Evolutionary conservation across 1,284 basidiomycete species (phyloP), one percentile per base, ranked within the genome.

Genomic region (Leccinum fuscescens): DNA sequence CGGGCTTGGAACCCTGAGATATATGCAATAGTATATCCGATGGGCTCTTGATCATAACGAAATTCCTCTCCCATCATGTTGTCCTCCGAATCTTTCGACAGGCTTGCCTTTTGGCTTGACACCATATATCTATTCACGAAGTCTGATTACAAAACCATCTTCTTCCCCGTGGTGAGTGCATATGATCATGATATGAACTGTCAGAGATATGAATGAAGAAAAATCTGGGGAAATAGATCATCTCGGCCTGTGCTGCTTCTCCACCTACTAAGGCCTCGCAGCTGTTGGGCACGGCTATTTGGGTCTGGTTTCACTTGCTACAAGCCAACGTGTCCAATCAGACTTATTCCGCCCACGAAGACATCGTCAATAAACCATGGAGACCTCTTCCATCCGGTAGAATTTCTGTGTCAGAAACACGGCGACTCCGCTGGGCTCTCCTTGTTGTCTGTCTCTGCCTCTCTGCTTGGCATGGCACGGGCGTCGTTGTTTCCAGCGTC

Each of bases 231-330:
- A 9, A 35, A 2, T 56, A 80, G 78, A 73, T 72, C 4, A 55
- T 70, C n/a, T 76, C 77, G 24, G 74, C 76, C 1, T 63, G 53
- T 48, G 72, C 70, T 3, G 65, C 74, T 3, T 72, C 77, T 0
- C 73, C 76, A 17, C 50, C 70, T 1, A 52, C 65, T 3, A n/a
- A n/a, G 6, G 17, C 14, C 44, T 52, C 39, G 3, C 56, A 69
- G 61, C 0, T 59, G 64, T 1, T 67, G 59, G 22, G 59, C 60
- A 49, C 56, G n/a, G 54, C 72, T 1, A 58, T 74, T 15, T 81
- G 80, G 80, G 73, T 75, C n/a, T 81, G 79, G 80, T 57, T 79
- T 0, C 76, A 80, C 56, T 62, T 80, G 9, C 68, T 82, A 6
- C 77, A 77, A 17, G 72, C 69, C 65, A 70, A 76, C 49, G 65